Evolutionary conservation across 192 early-diverging fungal genomes (phyloP), one percentile per base, ranked within the genome.

Genomic region (Umbelopsis sp.): DNA sequence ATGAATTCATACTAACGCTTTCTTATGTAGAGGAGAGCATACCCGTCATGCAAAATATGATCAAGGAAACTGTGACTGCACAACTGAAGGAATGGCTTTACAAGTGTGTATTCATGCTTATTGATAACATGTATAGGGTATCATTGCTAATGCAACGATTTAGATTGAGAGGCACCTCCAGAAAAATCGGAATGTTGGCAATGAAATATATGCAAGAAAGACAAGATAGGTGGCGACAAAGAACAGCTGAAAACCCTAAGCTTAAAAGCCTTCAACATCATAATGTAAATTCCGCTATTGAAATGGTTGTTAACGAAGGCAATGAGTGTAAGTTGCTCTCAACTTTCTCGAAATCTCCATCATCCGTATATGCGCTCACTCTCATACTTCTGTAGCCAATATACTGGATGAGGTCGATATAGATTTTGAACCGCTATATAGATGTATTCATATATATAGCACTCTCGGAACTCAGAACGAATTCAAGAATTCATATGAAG

Each of bases 371-470:
- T 41, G 1, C 38, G 16, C 47, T 16, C 16, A 21, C 41, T 29
- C 45, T 45, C 9, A 62, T 45, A 36, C 65, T 62, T 52, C 14
- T 31, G 45, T 74, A 93, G 91, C 83, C 25, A 85, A 87, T 53
- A 84, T 87, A 38, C 43, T 91, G 45, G 88, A 91, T 25, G 85
- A 90, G 16, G 80, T 92, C 25, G 80, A 94, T 21, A 87, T 99
- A 62, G 96, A 98, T 74, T 95, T 99, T 83, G 91, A 91, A 70
- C 95, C 97, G 22, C 84, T 99, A 59, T 98, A 95, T 82, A 95
- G 96, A 80, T 97, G 96, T 76, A 83, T 98, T 66, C 95, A 98
- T 68, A 96, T 99, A 47, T 90, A 99, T 78, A 94, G 95, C 67
- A 93, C 95, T 25, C 88, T 99, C 12, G 96, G 96, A 2, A 90